These are phyloP conservation scores for Mucor ambiguus DNA, from an alignment of 371 early-diverging fungal species.

Conservation along the genomic window DNA sequence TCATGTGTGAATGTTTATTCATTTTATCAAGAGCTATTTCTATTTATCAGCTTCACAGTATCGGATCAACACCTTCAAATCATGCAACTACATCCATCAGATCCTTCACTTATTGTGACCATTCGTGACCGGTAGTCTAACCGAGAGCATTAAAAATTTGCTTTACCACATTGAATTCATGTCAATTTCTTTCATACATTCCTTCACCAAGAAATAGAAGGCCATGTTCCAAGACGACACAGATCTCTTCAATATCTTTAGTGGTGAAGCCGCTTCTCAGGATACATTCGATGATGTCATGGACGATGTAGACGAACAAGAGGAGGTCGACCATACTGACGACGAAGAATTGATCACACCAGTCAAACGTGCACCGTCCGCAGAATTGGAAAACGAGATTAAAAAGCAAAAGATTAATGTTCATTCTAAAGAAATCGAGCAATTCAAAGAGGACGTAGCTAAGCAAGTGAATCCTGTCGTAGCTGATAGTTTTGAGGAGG, in stretches of 20 bases:
- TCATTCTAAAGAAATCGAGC: constrained; percentile 11
- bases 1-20: too few species aligned
- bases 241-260: constrained; percentile 24
- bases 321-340: background rate
- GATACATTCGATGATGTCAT: constrained; percentile 29
- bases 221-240: constrained; percentile 31
- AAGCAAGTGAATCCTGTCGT: constrained; percentile 60
- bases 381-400: constrained; percentile 4
- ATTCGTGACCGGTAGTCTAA: background rate
- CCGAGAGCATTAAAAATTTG: background rate
- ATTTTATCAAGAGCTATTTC: too few species aligned
- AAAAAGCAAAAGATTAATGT: constrained; percentile 16
- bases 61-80: background rate
- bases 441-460: constrained; percentile 24
- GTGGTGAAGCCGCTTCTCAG: constrained; percentile 9
- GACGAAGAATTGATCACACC: background rate
- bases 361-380: constrained; percentile 15
- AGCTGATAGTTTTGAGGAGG: constrained; percentile 80
- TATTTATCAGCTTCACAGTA: too few species aligned
- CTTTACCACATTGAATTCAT: background rate
- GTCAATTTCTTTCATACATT: background rate
- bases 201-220: background rate
- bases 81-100: background rate
- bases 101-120: background rate
- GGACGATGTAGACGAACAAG: constrained; percentile 12